Evolutionary conservation across 148 eudicot species (phyloP).

Genomic region (Spergularia bocconei): DNA sequence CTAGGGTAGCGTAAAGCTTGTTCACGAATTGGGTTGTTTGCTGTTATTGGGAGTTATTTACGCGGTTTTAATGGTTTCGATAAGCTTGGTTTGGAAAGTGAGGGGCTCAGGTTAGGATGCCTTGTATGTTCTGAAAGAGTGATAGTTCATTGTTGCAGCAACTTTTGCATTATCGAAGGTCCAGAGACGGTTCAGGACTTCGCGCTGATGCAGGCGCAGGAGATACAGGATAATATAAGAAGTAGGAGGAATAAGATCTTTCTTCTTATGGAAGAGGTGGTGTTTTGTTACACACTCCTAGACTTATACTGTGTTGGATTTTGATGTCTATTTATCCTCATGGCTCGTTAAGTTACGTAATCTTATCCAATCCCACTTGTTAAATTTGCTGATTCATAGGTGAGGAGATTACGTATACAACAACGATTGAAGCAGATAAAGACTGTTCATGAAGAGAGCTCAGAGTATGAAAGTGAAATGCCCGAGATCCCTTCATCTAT

Average conservation of each 20-base stretch:
- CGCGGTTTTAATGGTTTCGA: no score
- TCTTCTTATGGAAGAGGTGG: conserved; percentile 98
- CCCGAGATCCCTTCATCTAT: conserved; percentile 83
- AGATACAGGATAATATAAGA: conserved; percentile 78
- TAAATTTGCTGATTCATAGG: conserved; percentile 37
- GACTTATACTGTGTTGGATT: background rate
- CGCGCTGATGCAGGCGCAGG: conserved; percentile 69
- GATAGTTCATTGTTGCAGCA: conserved; percentile 33
- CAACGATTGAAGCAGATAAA: conserved; percentile 62
- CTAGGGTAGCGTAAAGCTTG: no score
- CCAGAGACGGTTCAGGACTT: conserved; percentile 94
- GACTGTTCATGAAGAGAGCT: conserved; percentile 38
- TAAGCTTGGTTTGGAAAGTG: background rate
- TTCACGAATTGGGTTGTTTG: no score
- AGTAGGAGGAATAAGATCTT: conserved; percentile 92
- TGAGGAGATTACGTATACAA: conserved; percentile 83
- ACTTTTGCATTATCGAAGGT: conserved; percentile 94
- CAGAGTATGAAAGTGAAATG: conserved; percentile 71
- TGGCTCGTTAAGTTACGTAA: background rate
- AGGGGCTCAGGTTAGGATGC: background rate
- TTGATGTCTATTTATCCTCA: background rate
- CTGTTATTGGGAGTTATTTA: no score
- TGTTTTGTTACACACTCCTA: background rate
- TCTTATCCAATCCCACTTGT: background rate
- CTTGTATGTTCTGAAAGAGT: background rate